Conservation (phyloP, 495 filamentous ascomycete genomes). For the Daldinia decipiens region DNA sequence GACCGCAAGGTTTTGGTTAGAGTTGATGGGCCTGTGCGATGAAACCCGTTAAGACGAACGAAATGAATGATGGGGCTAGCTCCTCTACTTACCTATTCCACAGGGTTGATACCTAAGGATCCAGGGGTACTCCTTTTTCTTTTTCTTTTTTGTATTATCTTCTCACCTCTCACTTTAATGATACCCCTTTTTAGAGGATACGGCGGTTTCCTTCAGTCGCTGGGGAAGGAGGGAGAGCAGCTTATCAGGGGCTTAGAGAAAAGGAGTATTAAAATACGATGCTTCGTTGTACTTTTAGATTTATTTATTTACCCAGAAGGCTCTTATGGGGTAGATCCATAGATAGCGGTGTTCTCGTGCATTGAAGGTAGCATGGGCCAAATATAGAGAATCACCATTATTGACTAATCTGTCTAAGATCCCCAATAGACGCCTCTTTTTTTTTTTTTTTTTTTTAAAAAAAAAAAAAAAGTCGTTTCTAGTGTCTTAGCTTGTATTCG, state of each 20-base stretch:
- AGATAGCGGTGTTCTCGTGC: neutral
- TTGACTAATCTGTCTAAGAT: neutral
- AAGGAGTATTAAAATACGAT: neutral
- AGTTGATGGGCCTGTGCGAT: conserved; percentile 17
- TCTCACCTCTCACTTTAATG: no score
- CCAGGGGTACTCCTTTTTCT: no score
- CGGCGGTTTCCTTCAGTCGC: neutral
- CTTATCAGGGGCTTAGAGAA: neutral
- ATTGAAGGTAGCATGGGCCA: neutral
- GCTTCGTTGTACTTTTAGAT: neutral
- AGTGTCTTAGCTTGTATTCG: neutral
- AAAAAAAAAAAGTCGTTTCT: no score
- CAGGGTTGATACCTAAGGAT: no score
- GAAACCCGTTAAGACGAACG: neutral
- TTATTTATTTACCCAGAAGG: neutral
- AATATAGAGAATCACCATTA: neutral
- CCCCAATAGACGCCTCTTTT: neutral
- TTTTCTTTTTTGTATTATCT: no score
- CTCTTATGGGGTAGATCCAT: neutral
- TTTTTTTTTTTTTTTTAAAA: neutral
- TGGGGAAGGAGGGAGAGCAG: neutral
- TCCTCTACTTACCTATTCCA: no score
- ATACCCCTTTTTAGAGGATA: neutral
- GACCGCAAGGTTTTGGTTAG: conserved; percentile 58
- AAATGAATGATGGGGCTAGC: no score